Evolutionary conservation across 176 grass and related monocot species (phyloP).

Genomic region (Carex cristatella): DNA sequence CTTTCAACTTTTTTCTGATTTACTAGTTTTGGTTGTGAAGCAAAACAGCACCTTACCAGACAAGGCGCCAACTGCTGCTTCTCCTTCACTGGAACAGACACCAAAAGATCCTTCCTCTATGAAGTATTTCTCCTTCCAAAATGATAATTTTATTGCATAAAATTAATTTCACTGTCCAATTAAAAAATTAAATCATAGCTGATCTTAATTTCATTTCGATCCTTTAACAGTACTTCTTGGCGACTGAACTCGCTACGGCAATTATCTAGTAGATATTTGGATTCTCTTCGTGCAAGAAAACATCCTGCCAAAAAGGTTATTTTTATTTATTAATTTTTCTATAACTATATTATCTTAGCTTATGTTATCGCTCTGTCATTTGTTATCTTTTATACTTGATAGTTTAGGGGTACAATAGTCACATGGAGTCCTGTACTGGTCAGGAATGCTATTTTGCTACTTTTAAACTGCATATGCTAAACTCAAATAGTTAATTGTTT

Average conservation of each 20-base stretch:
- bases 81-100: slow-evolving; percentile 50
- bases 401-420: neutral
- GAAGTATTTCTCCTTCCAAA: slow-evolving; percentile 28
- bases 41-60: slow-evolving; percentile 77
- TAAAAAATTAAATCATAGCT: neutral
- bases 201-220: slow-evolving; percentile 22
- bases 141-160: neutral
- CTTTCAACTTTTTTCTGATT: slow-evolving; percentile 17
- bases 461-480: neutral
- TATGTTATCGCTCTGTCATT: neutral
- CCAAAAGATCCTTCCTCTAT: slow-evolving; percentile 38
- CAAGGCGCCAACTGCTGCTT: slow-evolving; percentile 37
- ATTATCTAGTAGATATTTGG: slow-evolving; percentile 72
- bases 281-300: slow-evolving; percentile 60
- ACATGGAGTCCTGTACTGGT: neutral
- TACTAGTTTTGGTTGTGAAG: slow-evolving; percentile 60
- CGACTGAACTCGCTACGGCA: slow-evolving; percentile 56
- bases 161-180: neutral
- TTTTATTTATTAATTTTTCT: neutral
- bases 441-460: neutral
- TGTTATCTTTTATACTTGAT: slow-evolving; percentile 2
- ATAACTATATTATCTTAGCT: neutral
- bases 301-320: slow-evolving; percentile 65
- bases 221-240: slow-evolving; percentile 42
- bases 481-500: neutral